Percentiles rank a stretch among this genome's conserved stretches.
Evolutionary conservation across 139 green algal genomes (phyloP).

Genomic region (Chlamydomonas sp.): DNA sequence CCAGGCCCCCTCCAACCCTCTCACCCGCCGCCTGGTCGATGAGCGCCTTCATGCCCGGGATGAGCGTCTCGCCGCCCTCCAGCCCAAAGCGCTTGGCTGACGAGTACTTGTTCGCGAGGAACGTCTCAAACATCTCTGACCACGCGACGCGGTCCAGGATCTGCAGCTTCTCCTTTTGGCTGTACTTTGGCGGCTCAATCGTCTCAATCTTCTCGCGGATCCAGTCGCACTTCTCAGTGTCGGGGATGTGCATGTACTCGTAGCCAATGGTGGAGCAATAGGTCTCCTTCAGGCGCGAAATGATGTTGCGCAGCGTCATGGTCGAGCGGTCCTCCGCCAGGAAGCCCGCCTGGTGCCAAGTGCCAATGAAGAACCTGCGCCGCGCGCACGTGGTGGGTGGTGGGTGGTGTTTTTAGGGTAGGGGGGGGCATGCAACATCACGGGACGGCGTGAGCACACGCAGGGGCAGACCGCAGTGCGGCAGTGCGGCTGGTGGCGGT

Average conservation of each 20-base stretch:
- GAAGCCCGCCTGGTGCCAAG: slow-evolving; percentile 84
- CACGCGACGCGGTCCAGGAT: slow-evolving; percentile 91
- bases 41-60: slow-evolving; percentile 92
- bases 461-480: too few species aligned
- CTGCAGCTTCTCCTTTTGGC: slow-evolving; percentile 63
- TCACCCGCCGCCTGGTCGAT: slow-evolving; percentile 83
- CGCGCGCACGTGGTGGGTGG: too few species aligned
- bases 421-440: not conserved
- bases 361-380: slow-evolving; percentile 88
- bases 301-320: slow-evolving; percentile 78
- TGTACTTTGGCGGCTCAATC: slow-evolving; percentile 37
- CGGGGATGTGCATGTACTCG: slow-evolving; percentile 98
- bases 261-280: slow-evolving; percentile 90
- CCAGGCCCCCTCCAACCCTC: too few species aligned
- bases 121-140: slow-evolving; percentile 93
- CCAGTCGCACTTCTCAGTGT: slow-evolving; percentile 93
- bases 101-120: slow-evolving; percentile 90
- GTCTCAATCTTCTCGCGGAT: slow-evolving; percentile 82
- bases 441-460: too few species aligned
- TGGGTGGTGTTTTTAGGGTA: too few species aligned
- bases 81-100: slow-evolving; percentile 84
- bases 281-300: slow-evolving; percentile 73
- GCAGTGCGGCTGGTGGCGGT: too few species aligned
- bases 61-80: slow-evolving; percentile 88
- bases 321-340: slow-evolving; percentile 76